A percentile compares a stretch with the other conserved stretches of the same genome.
Conservation (phyloP, 208 protist species). For the Wallacemonas sp. region DNA sequence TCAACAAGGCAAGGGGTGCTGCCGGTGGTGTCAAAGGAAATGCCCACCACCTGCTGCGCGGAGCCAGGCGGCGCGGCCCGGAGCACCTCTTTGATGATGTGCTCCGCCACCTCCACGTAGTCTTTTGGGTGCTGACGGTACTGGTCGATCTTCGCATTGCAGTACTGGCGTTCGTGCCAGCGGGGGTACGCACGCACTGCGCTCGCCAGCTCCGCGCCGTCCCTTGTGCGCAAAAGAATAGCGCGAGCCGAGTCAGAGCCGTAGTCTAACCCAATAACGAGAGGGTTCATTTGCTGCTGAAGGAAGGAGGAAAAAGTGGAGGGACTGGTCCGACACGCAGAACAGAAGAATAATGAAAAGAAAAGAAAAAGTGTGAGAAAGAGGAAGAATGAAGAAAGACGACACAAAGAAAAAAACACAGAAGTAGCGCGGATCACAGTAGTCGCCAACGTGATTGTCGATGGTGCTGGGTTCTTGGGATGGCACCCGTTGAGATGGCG, state of each 20-base stretch:
- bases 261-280: constrained; percentile 60
- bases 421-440: no score
- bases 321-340: neutral
- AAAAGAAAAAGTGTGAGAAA: no score
- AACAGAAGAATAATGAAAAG: no score
- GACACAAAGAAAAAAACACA: no score
- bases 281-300: constrained; percentile 16
- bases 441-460: no score
- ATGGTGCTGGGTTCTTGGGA: no score
- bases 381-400: no score
- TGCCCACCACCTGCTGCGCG: constrained; percentile 33
- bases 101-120: constrained; percentile 50
- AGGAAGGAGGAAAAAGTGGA: neutral
- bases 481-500: no score
- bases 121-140: constrained; percentile 63
- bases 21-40: constrained; percentile 52
- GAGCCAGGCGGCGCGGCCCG: constrained; percentile 8
- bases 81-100: constrained; percentile 35
- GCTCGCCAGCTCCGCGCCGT: constrained; percentile 43
- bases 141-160: constrained; percentile 37
- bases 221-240: constrained; percentile 38
- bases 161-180: constrained; percentile 40
- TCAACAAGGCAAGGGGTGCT: constrained; percentile 60
- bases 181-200: constrained; percentile 44
- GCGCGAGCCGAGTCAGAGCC: constrained; percentile 54